Evolutionary conservation across 1,284 basidiomycete species (phyloP), one percentile per base, ranked within the genome.

Genomic region (Porodaedalea pini): DNA sequence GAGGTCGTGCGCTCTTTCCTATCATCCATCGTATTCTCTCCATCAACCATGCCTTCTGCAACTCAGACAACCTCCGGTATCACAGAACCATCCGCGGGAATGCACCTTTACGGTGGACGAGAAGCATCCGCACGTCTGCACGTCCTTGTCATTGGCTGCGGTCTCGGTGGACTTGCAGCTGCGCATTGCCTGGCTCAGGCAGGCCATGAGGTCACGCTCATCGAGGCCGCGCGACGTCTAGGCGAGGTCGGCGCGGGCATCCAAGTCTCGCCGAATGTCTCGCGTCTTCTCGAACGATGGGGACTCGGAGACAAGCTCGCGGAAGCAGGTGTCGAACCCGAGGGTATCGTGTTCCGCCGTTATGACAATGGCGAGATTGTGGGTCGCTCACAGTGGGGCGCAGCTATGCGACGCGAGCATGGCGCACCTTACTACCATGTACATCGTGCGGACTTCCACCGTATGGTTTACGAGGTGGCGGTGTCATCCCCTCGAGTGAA

Each of bases 351-450:
- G 0, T 71, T 81, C 57, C 69, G 78, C 21, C 69, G 79, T 64
- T 82, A 76, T 68, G 67, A 66, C 23, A 73, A 67, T 17, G 79
- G 76, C 6, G 75, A 78, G 57, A 69, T 70, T 0, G 63, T 81
- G 6, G 80, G 75, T 13, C 76, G 74, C 70, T 78, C 73, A 11
- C 67, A 62, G 55, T 77, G 73, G 71, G 76, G 75, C 15, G 66
- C 43, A 10, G 48, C 70, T 15, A 75, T 79, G 67, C 73, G 74
- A 37, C 61, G 68, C 7, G 69, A 73, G 7, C 70, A 78, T 50
- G 77, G 75, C 6, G 71, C 77, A 1, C 81, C 81, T 0, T 82
- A 81, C 61, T 81, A 78, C 63, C 77, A 81, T 61, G 73, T 82
- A 29, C 80, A 82, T 56, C 73, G 82, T 57, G 78, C 76, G 21